Evolutionary conservation across 2,329 filamentous ascomycete species (phyloP).

Genomic region (Geosmithia flava): DNA sequence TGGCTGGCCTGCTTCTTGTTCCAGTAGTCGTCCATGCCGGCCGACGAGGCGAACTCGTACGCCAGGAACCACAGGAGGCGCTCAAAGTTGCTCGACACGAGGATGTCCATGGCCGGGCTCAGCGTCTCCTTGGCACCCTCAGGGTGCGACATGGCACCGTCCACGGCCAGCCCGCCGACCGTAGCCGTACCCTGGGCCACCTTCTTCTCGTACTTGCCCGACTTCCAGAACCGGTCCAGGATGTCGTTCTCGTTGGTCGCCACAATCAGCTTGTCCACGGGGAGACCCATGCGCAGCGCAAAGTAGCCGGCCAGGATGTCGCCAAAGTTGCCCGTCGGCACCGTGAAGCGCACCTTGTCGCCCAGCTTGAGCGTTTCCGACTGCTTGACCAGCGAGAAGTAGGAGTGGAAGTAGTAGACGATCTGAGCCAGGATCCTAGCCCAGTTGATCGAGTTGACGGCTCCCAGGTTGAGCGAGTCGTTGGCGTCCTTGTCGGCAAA

Average conservation of each 20-base stretch:
- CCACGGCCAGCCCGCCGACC: conserved; percentile 50
- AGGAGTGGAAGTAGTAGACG: conserved; percentile 92
- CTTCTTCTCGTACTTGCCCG: conserved; percentile 81
- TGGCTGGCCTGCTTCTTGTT: conserved; percentile 60
- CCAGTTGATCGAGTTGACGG: conserved; percentile 96
- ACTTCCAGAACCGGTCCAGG: conserved; percentile 87
- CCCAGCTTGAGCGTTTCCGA: conserved; percentile 48
- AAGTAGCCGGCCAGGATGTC: conserved; percentile 93
- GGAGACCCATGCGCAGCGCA: conserved; percentile 79
- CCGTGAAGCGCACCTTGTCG: conserved; percentile 70
- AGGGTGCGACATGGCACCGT: conserved; percentile 51
- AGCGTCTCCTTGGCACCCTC: conserved; percentile 82
- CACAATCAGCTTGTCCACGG: conserved; percentile 76
- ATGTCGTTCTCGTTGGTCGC: conserved; percentile 98
- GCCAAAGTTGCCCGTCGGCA: conserved; percentile 93
- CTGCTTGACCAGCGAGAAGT: conserved; percentile 64
- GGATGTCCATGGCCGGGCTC: conserved; percentile 93
- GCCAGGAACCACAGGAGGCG: conserved; percentile 88
- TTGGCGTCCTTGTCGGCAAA: conserved; percentile 83
- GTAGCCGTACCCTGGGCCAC: conserved; percentile 44
- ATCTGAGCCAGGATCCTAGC: conserved; percentile 92
- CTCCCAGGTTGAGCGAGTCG: conserved; percentile 68
- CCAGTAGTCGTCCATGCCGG: conserved; percentile 51
- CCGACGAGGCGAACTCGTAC: conserved; percentile 51
- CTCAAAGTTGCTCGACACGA: conserved; percentile 95